Base-by-base conservation (phyloP, 495 filamentous ascomycete genomes). In the Thermochaetoides thermophila region DNA sequence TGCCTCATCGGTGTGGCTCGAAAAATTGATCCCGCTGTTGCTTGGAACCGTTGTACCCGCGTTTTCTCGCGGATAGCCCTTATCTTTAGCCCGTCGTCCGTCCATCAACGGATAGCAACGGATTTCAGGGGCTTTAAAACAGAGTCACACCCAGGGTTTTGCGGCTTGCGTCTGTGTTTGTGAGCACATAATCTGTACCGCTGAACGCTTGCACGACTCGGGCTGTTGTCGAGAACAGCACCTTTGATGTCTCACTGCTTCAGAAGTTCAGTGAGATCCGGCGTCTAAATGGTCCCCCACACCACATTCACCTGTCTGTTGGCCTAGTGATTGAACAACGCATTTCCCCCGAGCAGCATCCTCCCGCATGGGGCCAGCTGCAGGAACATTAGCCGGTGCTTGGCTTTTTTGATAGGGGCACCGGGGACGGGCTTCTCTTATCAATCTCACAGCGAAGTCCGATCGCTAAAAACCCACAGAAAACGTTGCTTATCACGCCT, bases 21-120 rank as follows among this genome's bases (percentile, higher is more conserved):
- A n/a, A 6, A 6, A 11, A 24, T 11, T 24, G 21, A 29, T 12
- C 3, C 27, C 14, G 27, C 28, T 28, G 13, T 28, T 26, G 31
- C 14, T 26, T 7, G n/a, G 9, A 13, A 10, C 24, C 31, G 8
- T 32, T 8, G 5, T 21, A 2, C n/a, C 31, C 1, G n/a, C 25
- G 15, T 10, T 16, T 15, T 25, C 16, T 14, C 14, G n/a, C n/a
- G 9, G 17, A 20, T 16, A 29, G 25, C 17, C 15, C 10, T 31
- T n/a, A 17, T 6, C 15, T 16, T 20, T 11, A 13, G 25, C 11
- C 19, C 9, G 12, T 25, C 14, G 26, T 35, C 12, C 13, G 25
- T 2, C 2, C 31, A 32, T 11, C 10, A 14, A 6, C 29, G 35
- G 35, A 17, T 38, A 32, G 9, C 15, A 20, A 18, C 35, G 35